Conservation (phyloP, 371 early-diverging fungal species). For the Apophysomyces sp. region DNA sequence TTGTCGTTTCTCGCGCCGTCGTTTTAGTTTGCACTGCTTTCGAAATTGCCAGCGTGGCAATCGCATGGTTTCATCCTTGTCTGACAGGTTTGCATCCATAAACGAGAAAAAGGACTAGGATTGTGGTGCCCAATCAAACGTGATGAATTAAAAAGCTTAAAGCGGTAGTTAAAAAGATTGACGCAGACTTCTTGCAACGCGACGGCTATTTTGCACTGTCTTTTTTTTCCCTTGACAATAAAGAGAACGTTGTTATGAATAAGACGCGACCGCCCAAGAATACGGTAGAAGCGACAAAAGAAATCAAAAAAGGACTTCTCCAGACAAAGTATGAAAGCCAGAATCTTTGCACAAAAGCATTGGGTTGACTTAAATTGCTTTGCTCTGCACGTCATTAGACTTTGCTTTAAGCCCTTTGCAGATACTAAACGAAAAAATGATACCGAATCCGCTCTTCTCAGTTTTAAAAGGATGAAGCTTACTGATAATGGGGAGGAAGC, state of each 20-base stretch:
- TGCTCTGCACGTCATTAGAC: neutral
- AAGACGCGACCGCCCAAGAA: no score
- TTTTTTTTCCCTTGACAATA: neutral
- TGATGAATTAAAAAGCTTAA: neutral
- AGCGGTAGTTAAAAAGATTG: neutral
- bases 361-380: neutral
- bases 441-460: neutral
- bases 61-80: neutral
- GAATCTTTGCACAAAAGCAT: neutral
- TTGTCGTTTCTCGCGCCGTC: constrained; percentile 7
- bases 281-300: neutral
- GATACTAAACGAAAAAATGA: neutral
- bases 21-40: constrained; percentile 9
- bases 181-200: neutral
- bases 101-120: neutral
- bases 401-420: neutral
- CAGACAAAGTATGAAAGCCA: neutral
- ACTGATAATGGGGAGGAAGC: neutral
- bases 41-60: constrained; percentile 12
- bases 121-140: no score
- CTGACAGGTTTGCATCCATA: neutral
- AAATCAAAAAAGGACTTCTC: neutral
- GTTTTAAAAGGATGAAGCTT: neutral
- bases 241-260: no score
- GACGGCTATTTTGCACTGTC: neutral